Evolutionary conservation across 371 early-diverging fungal species (phyloP).

Genomic region (Syncephalastrum sp.): DNA sequence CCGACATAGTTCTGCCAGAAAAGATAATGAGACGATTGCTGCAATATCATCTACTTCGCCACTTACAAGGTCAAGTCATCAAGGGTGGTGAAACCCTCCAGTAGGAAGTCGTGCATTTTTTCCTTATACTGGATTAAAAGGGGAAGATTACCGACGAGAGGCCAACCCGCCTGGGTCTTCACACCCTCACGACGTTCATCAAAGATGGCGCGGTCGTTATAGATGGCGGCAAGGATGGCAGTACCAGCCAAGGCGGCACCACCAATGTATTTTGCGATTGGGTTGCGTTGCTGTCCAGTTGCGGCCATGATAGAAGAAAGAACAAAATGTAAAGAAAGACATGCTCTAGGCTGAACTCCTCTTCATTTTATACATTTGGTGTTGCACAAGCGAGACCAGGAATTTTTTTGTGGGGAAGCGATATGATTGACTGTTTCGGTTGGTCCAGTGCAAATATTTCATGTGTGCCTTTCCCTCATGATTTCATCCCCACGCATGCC

Average conservation of each 20-base stretch:
- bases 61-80: slow-evolving; percentile 25
- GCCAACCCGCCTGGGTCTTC: slow-evolving; percentile 21
- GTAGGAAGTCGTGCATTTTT: slow-evolving; percentile 21
- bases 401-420: no score
- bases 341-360: no score
- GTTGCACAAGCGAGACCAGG: no score
- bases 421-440: no score
- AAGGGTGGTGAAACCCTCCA: slow-evolving; percentile 17
- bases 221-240: slow-evolving; percentile 20
- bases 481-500: no score
- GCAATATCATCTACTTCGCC: not conserved
- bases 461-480: no score
- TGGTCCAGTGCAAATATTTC: no score
- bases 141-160: slow-evolving; percentile 28
- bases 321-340: not conserved
- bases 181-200: slow-evolving; percentile 19
- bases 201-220: slow-evolving; percentile 30
- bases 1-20: slow-evolving; percentile 22
- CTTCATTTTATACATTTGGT: no score
- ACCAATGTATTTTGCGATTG: slow-evolving; percentile 12
- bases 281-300: slow-evolving; percentile 6
- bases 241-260: slow-evolving; percentile 29
- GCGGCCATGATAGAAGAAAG: slow-evolving; percentile 3
- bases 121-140: slow-evolving; percentile 19
- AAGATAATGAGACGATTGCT: not conserved